Base-by-base conservation (phyloP, 495 filamentous ascomycete genomes). In the Xylaria grammica region DNA sequence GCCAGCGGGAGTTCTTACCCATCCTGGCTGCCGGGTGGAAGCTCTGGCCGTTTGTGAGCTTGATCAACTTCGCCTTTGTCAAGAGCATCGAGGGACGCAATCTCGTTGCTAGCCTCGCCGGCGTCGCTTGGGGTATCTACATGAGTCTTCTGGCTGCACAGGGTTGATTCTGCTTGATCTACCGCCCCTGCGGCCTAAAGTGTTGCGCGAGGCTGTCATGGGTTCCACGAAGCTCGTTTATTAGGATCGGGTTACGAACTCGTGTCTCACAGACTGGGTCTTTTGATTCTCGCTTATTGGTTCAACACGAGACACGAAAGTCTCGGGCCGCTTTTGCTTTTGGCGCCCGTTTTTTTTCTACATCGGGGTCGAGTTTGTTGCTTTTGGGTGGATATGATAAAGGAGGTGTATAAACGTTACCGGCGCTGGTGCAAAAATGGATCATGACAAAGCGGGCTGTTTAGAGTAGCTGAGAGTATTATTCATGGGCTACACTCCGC, bases 111-210 rank as follows among this genome's bases (percentile, higher is more conserved):
- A 88, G 88, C 72, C 74, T 91, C 56, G 91, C 93, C 29, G 93
- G 94, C 2, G 71, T 99, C 48, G 87, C 82, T 24, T 99, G 95
- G 95, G 91, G 91, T 1, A 75, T 96, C 52, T 97, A 93, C 79
- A 79, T 97, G 74, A 94, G 92, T 71, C 74, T 95, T 67, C 76
- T 88, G 66, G 82, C 87, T 40, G 75, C 80, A 13, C 65, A 68
- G 17, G n/a, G 38, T 22, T 64, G 45, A 64, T 42, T 26, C 8
- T 9, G 20, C 49, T 26, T 24, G 19, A 8, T 26, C 15, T 1
- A 32, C 45, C 38, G 45, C 32, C 46, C 24, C 2, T 29, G 15
- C 20, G 17, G 17, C 20, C 44, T 46, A 5, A n/a, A 4, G 5
- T 46, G 56, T 42, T 10, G 20, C 17, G 6, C 11, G 11, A 36